Base-by-base conservation (phyloP, 2,329 filamentous ascomycete species). In the Fusarium virguliforme region DNA sequence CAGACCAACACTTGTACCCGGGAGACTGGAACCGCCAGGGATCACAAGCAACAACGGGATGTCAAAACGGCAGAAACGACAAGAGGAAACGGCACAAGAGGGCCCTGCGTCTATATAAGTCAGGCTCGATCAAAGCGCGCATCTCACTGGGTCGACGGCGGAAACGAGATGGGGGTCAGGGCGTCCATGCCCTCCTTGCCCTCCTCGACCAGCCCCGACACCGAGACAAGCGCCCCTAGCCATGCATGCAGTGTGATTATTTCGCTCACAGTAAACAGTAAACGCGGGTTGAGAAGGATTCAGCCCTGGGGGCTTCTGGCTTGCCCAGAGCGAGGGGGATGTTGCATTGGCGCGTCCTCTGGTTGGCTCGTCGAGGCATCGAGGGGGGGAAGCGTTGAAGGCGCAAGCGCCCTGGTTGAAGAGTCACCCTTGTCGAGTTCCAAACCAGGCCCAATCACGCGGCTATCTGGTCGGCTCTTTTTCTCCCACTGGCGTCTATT, bases 201-300 rank as follows among this genome's bases (percentile, higher is more conserved):
- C 30, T 48, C 43, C 32, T 35, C 60, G 60, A 60, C 32, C 70
- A 63, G 64, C 62, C 59, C 56, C 38, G 43, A 60, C 37, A 37
- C 53, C 55, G 32, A 60, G 61, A 67, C 74, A 78, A 76, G 76
- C 76, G 76, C 75, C 76, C 61, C 74, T 74, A 75, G 57, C 60
- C 67, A 75, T 74, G 76, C 76, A 76, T 75, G 74, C 75, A 75
- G 74, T 72, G 75, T 77, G 75, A 76, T 18, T 75, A 73, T 69
- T 70, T 60, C 60, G 46, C 62, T 64, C 60, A 66, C 61, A 18
- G 18, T 18, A 59, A 60, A 37, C 63, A 18, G 18, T 74, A 76
- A 65, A 56, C 69, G 74, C 72, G 67, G 62, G 51, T 43, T 60
- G 53, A 53, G 72, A 66, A 74, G 74, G 72, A 75, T 74, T 60